A percentile compares a stretch with the other conserved stretches of the same genome.
phyloP scores from a whole-genome alignment of 2,329 filamentous ascomycete species.

The Ophiocordyceps australis region DNA sequence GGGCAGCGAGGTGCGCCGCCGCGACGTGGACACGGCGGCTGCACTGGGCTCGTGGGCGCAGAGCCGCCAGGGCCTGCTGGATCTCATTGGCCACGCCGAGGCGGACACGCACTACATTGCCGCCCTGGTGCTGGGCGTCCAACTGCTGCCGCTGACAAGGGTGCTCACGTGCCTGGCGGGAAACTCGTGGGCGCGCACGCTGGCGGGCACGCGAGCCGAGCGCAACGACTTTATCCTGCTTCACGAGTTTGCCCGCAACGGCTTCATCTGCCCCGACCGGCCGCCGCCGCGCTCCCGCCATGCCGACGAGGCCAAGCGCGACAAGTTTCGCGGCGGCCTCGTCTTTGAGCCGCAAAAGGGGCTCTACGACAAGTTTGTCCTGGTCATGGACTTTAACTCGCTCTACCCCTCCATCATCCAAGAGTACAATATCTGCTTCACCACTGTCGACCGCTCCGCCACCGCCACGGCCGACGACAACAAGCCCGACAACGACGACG shows the following conservation, averaged over 20 bases:
- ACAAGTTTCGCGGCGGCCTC: slow-evolving; percentile 96
- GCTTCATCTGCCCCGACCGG: slow-evolving; percentile 97
- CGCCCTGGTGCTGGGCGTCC: slow-evolving; percentile 71
- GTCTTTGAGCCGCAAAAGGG: slow-evolving; percentile 97
- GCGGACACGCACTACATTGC: slow-evolving; percentile 93
- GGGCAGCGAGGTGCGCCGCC: slow-evolving; percentile 48
- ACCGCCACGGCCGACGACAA: not conserved
- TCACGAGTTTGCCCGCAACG: slow-evolving; percentile 90
- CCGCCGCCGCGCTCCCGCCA: slow-evolving; percentile 60
- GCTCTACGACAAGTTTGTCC: slow-evolving; percentile 91
- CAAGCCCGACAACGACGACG: slow-evolving; percentile 58
- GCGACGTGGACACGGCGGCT: slow-evolving; percentile 76
- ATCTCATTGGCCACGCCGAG: slow-evolving; percentile 87
- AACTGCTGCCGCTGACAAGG: slow-evolving; percentile 87
- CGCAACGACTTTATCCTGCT: slow-evolving; percentile 98
- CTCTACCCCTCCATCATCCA: slow-evolving; percentile 97
- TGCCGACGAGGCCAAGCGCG: slow-evolving; percentile 76
- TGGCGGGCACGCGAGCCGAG: slow-evolving; percentile 90
- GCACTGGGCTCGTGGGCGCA: slow-evolving; percentile 71
- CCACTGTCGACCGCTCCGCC: slow-evolving; percentile 68
- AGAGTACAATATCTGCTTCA: slow-evolving; percentile 99
- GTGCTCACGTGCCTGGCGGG: slow-evolving; percentile 91
- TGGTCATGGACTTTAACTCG: slow-evolving; percentile 99
- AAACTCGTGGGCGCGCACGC: slow-evolving; percentile 92
- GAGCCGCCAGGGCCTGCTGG: slow-evolving; percentile 68